These are phyloP conservation scores for Hypsizygus marmoreus DNA, from an alignment of 768 basidiomycete genomes.

Conservation along the genomic window DNA sequence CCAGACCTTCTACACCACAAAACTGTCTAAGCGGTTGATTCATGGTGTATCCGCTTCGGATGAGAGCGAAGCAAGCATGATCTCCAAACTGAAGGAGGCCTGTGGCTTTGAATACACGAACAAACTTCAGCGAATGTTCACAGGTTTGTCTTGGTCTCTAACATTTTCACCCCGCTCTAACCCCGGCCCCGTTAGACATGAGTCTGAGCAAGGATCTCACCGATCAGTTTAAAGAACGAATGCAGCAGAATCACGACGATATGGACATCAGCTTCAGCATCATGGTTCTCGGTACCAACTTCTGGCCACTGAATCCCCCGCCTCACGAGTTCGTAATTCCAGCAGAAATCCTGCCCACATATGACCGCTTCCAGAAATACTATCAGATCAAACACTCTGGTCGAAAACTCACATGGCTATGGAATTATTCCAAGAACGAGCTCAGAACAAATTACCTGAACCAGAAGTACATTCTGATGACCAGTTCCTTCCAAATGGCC, in stretches of 20 bases:
- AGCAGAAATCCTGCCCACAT: conserved; percentile 80
- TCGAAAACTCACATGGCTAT: conserved; percentile 95
- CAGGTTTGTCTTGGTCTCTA: conserved; percentile 51
- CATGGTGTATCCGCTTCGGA: conserved; percentile 91
- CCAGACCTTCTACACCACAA: conserved; percentile 96
- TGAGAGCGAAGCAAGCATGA: conserved; percentile 97
- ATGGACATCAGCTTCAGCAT: conserved; percentile 89
- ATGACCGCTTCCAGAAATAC: conserved; percentile 90
- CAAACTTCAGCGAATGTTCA: conserved; percentile 97
- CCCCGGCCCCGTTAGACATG: conserved; percentile 64
- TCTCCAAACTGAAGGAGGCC: conserved; percentile 93
- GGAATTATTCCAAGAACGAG: conserved; percentile 98
- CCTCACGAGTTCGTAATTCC: conserved; percentile 88
- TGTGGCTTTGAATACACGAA: conserved; percentile 97
- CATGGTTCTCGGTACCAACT: conserved; percentile 93
- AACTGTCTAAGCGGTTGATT: conserved; percentile 90
- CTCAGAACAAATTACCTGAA: conserved; percentile 89
- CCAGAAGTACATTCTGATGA: conserved; percentile 96
- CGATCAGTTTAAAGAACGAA: conserved; percentile 91
- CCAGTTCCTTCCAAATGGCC: conserved; percentile 92
- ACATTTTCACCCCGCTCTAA: neutral
- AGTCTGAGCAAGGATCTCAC: conserved; percentile 93
- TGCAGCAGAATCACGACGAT: conserved; percentile 84
- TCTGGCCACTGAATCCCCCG: conserved; percentile 91
- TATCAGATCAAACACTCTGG: conserved; percentile 94